Base-by-base conservation (phyloP, 495 filamentous ascomycete genomes). In the Neurospora sp. region DNA sequence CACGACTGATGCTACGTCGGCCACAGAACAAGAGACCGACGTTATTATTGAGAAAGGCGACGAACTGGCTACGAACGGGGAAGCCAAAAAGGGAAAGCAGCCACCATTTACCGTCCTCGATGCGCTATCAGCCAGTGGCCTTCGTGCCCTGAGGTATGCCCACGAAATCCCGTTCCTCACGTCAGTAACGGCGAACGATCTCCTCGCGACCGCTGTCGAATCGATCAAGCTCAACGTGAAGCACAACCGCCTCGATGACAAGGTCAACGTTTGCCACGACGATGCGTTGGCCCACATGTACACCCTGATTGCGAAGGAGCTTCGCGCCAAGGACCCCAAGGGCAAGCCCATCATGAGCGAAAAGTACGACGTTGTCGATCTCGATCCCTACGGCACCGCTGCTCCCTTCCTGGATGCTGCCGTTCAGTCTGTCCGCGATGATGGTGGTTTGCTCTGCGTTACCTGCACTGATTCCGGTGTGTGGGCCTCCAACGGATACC, bases 381-480 rank as follows among this genome's bases (percentile, higher is more conserved):
- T 99, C 22, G 96, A 99, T 79, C 96, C 96, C 0, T 99, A 98
- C 78, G 96, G 96, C 20, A 93, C 92, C 2, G 96, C 96, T 0
- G 91, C 90, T 37, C 92, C 94, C 2, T 98, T 98, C 82, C 81
- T 98, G 16, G 96, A 99, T 78, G 90, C 92, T 4, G 93, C 96
- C 4, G 85, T 98, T 2, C 93, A 96, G 77, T 89, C 90, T 0
- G 84, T 98, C 12, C 89, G 88, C 41, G 92, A 97, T 73, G 87
- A 90, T 71, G 94, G 93, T 5, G 96, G 96, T 20, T 85, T 99
- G 16, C 87, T 99, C 8, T 98, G 94, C 80, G 90, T 98, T 22
- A 99, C 96, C 8, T 98, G 96, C 81, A 99, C 96, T 0, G 96
- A 99, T 83, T 92, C 94, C 7, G 93, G 90, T 14, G 92, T 98